Evolutionary conservation across 192 early-diverging fungal genomes (phyloP).

Genomic region (Phlyctochytrium arcticum): DNA sequence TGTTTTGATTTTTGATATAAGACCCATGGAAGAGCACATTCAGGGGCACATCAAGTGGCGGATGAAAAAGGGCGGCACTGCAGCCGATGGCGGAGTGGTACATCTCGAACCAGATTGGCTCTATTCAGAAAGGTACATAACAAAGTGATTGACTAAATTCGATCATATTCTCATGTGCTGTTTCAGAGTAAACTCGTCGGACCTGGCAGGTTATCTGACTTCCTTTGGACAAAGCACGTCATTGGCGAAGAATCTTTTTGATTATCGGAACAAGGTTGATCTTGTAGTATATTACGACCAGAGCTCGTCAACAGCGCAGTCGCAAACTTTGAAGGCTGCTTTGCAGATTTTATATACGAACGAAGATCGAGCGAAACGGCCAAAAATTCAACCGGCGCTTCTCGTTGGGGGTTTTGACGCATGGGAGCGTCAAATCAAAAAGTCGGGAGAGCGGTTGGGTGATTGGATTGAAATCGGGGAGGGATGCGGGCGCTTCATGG

Average conservation of each 20-base stretch:
- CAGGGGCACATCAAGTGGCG: conserved; percentile 66
- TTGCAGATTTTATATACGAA: conserved; percentile 62
- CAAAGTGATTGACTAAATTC: not conserved
- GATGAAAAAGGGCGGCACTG: not conserved
- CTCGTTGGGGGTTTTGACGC: conserved; percentile 76
- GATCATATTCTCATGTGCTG: not conserved
- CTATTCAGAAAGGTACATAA: not conserved
- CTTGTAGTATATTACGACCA: conserved; percentile 71
- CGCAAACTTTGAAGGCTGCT: conserved; percentile 29
- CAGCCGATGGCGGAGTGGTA: conserved; percentile 46
- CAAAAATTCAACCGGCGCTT: conserved; percentile 59
- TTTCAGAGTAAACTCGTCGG: not conserved
- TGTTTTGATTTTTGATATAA: conserved; percentile 71
- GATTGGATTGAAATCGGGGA: conserved; percentile 46
- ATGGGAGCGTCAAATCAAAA: conserved; percentile 59
- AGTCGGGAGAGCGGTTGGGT: conserved; percentile 33
- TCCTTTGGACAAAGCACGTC: conserved; percentile 39
- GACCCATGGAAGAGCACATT: conserved; percentile 63
- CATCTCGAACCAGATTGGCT: conserved; percentile 71
- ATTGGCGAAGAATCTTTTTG: conserved; percentile 48
- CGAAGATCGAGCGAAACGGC: conserved; percentile 48
- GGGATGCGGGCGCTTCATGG: conserved; percentile 8
- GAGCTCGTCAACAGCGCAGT: conserved; percentile 37
- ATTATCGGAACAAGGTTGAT: conserved; percentile 60
- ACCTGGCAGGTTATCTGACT: conserved; percentile 18